Evolutionary conservation across 208 protist species (phyloP), one percentile per base, ranked within the genome.

Genomic region (Crithidia brevicula): DNA sequence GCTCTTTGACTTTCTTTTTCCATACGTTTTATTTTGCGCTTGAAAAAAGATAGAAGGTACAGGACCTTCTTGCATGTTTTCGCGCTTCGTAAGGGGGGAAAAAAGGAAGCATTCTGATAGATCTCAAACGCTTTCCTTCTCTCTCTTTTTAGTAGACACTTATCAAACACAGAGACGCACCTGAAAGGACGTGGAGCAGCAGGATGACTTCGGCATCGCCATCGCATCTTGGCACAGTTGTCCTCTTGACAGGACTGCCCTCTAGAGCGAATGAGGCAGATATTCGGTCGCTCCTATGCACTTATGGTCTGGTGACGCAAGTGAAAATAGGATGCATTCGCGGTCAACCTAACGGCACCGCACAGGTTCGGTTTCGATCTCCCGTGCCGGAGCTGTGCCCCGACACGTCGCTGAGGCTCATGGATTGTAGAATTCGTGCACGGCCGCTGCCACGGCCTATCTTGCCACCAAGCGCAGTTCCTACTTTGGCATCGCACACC

Each of bases 251-350:
- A 7, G 40, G 56, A 3, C 13, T 62, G 7, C 56, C 56, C 13
- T 33, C 18, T 3, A 36, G 23, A 38, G 40, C 27, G 1, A 50
- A 4, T 18, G 56, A 62, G 4, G 22, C 40, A 16, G 56, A 50
- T 10, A 3, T 33, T 36, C 56, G 38, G 25, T 46, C 40, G 8
- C 56, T 62, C 25, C 36, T 50, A 3, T 33, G 38, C 56, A 50
- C 56, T 4, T 50, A 27, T 62, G 56, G 56, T 2, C 56, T 13
- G 8, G 40, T 62, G 40, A 36, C 56, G 15, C 27, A 50, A 23
- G 38, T 62, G 20, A 47, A 23, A 16, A 62, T 50, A 4, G 4
- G 34, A 3, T 62, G 6, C 10, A 11, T 47, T 4, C 22, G 18
- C 6, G 34, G 56, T 0, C n/a, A 62, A 25, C 40, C 56, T 0